Evolutionary conservation across 345 rosid species (phyloP), one percentile per base, ranked within the genome.

Genomic region (Bruguiera parviflora): DNA sequence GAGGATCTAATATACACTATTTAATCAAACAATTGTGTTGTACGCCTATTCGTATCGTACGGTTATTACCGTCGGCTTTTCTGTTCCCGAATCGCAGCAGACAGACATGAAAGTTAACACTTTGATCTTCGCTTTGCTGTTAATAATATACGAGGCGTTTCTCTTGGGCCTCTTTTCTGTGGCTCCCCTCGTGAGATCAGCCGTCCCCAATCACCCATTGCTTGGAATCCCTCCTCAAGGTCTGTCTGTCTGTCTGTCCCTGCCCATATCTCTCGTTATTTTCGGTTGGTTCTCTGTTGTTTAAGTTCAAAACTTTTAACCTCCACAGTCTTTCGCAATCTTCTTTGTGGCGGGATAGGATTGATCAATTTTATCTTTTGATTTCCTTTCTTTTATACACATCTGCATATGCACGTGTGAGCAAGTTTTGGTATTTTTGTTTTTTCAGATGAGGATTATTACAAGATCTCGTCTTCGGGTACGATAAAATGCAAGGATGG

Each of bases 151-250:
- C 70, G 68, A 39, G 55, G 28, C 33, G 31, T 0, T 82, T 60
- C 35, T 74, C 24, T 32, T 78, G 68, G 73, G 64, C 29, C 47
- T 85, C 19, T 68, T 84, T 1, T 61, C 67, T 65, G 37, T 72
- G 29, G 64, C 73, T 73, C 77, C 78, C 46, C 5, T 77, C 31
- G 58, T 71, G 39, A 80, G 87, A 82, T 85, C 99, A 57, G 81
- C 69, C 53, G 52, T 76, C 5, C 72, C 84, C 31, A 78, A 61
- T 33, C 75, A 87, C 78, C 94, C 86, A 18, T 87, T 85, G 75
- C 75, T 85, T 53, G 99, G 99, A 76, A 86, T 95, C 64, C 75
- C 96, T 70, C 94, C 98, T 75, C 87, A 87, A 86, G 98, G 99
- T 92, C 74, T 20, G 67, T 47, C 20, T 6, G 5, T 6, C 13